Percentiles rank a stretch among this genome's conserved stretches.
Conservation (phyloP, 164 flowering plant genomes). For the Dillenia suffruticosa region DNA sequence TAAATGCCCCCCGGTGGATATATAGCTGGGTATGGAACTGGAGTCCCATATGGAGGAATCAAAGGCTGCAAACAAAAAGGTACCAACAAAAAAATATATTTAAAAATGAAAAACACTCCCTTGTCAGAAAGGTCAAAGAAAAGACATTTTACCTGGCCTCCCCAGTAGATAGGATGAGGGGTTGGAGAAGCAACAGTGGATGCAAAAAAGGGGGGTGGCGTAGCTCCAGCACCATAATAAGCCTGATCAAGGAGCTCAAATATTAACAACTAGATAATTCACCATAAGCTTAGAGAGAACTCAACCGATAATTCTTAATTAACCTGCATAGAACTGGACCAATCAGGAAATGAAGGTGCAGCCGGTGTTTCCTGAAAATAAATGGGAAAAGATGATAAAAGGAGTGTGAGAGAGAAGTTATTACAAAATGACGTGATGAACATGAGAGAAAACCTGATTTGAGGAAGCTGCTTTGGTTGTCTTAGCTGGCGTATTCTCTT, state of each 20-base stretch:
- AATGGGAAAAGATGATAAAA: neutral
- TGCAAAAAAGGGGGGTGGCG: slow-evolving; percentile 60
- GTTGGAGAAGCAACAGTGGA: slow-evolving; percentile 68
- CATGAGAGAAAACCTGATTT: slow-evolving; percentile 34
- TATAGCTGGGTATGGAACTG: slow-evolving; percentile 81
- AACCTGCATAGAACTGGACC: slow-evolving; percentile 90
- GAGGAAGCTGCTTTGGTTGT: slow-evolving; percentile 44
- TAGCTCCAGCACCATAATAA: slow-evolving; percentile 73
- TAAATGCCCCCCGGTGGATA: slow-evolving; percentile 84
- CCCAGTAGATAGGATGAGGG: slow-evolving; percentile 88
- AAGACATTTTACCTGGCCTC: slow-evolving; percentile 56
- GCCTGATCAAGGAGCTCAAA: slow-evolving; percentile 47
- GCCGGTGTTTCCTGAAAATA: slow-evolving; percentile 43
- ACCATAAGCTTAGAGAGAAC: neutral
- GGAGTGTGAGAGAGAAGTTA: neutral
- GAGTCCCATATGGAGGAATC: slow-evolving; percentile 80
- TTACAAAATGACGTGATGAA: neutral
- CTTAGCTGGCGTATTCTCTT: slow-evolving; percentile 54
- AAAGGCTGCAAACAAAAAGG: slow-evolving; percentile 81
- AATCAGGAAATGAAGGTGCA: slow-evolving; percentile 60
- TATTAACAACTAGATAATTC: slow-evolving; percentile 13
- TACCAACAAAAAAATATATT: slow-evolving; percentile 5
- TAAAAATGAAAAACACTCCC: neutral
- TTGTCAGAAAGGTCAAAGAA: no score
- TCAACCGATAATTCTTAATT: slow-evolving; percentile 1